A percentile compares a stretch with the other conserved stretches of the same genome.
Evolutionary conservation across 2,329 filamentous ascomycete species (phyloP).

Genomic region (Calycina marina): DNA sequence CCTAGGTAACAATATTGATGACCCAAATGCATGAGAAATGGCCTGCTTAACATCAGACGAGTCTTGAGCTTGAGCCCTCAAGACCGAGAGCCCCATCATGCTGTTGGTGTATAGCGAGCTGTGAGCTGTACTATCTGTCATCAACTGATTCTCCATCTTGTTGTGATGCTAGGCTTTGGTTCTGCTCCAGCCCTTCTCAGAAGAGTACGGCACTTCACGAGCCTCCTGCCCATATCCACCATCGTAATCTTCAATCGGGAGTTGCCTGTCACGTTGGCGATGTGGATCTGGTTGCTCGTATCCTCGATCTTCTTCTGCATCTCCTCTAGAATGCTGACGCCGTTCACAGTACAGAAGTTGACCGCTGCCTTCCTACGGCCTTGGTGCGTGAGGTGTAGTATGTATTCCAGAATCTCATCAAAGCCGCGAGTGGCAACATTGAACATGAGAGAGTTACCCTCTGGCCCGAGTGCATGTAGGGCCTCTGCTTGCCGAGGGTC

Average conservation of each 20-base stretch:
- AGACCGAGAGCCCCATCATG: too few species aligned
- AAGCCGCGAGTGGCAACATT: conserved; percentile 10
- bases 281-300: conserved; percentile 1
- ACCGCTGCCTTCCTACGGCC: conserved; percentile 11
- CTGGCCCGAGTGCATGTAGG: conserved; percentile 10
- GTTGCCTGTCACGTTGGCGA: not conserved
- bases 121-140: too few species aligned
- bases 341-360: conserved; percentile 8
- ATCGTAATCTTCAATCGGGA: conserved; percentile 1
- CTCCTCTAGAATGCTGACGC: conserved; percentile 6
- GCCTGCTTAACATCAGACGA: too few species aligned
- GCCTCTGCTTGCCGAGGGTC: conserved; percentile 8
- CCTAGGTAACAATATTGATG: too few species aligned
- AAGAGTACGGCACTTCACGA: conserved; percentile 9
- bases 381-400: conserved; percentile 7
- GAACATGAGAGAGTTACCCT: conserved; percentile 10
- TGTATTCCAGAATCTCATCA: conserved; percentile 9
- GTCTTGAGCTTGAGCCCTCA: too few species aligned
- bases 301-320: conserved; percentile 4
- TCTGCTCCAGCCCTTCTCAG: conserved; percentile 6
- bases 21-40: too few species aligned
- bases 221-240: conserved; percentile 5
- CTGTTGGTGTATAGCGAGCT: too few species aligned
- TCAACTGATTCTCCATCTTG: conserved; percentile 9
- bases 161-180: conserved; percentile 7